Percentiles rank a stretch among this genome's conserved stretches.
Evolutionary conservation across 2,329 filamentous ascomycete species (phyloP).

Genomic region (Claviceps sp.): DNA sequence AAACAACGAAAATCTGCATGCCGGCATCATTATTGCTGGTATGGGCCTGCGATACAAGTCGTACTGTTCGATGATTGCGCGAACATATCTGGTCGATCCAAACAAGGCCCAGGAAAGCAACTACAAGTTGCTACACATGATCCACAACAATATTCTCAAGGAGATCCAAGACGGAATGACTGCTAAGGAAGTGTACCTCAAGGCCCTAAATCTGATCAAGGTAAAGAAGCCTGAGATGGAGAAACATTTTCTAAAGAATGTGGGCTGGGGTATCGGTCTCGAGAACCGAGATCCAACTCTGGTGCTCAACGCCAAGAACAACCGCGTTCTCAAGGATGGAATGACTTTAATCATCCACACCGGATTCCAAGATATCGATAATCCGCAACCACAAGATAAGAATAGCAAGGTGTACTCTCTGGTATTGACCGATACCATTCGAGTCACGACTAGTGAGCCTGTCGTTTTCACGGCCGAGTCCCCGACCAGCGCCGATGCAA

Average conservation of each 20-base stretch:
- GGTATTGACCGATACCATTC: slow-evolving; percentile 83
- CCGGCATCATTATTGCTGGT: slow-evolving; percentile 85
- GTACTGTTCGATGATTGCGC: slow-evolving; percentile 82
- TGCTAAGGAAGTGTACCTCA: slow-evolving; percentile 84
- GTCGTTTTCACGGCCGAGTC: slow-evolving; percentile 91
- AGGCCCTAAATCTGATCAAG: slow-evolving; percentile 67
- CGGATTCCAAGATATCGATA: slow-evolving; percentile 79
- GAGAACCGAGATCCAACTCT: slow-evolving; percentile 79
- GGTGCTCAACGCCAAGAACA: slow-evolving; percentile 76
- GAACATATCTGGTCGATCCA: slow-evolving; percentile 92
- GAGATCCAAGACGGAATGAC: slow-evolving; percentile 76
- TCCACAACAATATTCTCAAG: slow-evolving; percentile 84
- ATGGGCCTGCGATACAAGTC: slow-evolving; percentile 92
- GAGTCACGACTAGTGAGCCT: slow-evolving; percentile 65
- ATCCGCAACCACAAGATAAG: slow-evolving; percentile 77
- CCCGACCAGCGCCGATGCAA: slow-evolving; percentile 79
- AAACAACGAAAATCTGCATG: slow-evolving; percentile 71
- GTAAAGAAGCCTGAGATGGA: slow-evolving; percentile 91
- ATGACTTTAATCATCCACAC: slow-evolving; percentile 93
- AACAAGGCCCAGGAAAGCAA: slow-evolving; percentile 91
- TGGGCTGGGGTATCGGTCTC: slow-evolving; percentile 85
- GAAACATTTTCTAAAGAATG: slow-evolving; percentile 85
- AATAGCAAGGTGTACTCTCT: slow-evolving; percentile 81
- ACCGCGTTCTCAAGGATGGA: slow-evolving; percentile 73
- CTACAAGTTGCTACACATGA: slow-evolving; percentile 74